Percentiles rank a stretch among this genome's conserved stretches.
phyloP scores from a whole-genome alignment of 805 yeast genomes.

The Saccharomycopsis synnaedendra region DNA sequence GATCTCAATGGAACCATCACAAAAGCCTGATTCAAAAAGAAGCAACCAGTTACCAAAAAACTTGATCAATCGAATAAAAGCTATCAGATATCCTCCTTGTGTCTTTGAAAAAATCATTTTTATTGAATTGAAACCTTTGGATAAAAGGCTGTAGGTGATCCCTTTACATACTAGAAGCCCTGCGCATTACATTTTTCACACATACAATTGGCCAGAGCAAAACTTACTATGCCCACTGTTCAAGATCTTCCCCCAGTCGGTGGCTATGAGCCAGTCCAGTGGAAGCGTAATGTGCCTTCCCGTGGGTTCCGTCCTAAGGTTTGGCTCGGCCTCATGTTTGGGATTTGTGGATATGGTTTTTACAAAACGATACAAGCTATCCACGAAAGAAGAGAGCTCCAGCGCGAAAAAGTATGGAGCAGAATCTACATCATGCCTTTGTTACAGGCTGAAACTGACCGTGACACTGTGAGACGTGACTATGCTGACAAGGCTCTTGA shows the following conservation, averaged over 20 bases:
- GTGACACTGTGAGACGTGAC: slow-evolving; percentile 64
- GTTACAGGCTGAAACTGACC: slow-evolving; percentile 71
- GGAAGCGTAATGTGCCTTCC: slow-evolving; percentile 80
- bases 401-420: slow-evolving; percentile 70
- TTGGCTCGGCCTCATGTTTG: slow-evolving; percentile 54
- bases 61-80: too few species aligned
- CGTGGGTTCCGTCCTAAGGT: slow-evolving; percentile 75
- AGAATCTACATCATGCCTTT: slow-evolving; percentile 63
- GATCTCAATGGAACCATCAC: too few species aligned
- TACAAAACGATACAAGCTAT: slow-evolving; percentile 55
- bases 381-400: slow-evolving; percentile 63
- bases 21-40: too few species aligned
- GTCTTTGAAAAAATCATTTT: too few species aligned
- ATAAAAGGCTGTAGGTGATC: too few species aligned
- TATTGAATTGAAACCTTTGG: too few species aligned
- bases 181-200: too few species aligned
- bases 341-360: slow-evolving; percentile 61
- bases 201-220: not conserved
- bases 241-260: slow-evolving; percentile 85
- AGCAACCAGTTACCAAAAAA: too few species aligned
- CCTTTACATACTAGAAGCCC: too few species aligned
- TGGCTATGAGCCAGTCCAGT: slow-evolving; percentile 79
- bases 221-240: slow-evolving; percentile 18
- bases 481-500: slow-evolving; percentile 58
- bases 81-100: too few species aligned